Evolutionary conservation across 257 asterid genomes (phyloP).

Genomic region (Nicotiana attenuata): DNA sequence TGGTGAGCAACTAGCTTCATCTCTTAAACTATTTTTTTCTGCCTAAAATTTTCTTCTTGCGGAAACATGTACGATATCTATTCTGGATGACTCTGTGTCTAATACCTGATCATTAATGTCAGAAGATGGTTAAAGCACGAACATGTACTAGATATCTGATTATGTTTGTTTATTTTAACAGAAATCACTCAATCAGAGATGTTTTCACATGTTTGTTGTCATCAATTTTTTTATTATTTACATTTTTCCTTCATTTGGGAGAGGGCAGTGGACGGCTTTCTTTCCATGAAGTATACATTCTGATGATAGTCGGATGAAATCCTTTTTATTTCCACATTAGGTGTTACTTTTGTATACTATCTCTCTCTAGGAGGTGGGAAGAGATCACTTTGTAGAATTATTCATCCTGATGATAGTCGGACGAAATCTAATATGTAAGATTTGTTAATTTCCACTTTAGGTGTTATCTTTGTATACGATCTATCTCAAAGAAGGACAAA

Average conservation of each 20-base stretch:
- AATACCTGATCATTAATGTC: background rate
- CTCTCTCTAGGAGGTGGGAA: background rate
- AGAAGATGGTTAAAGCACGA: background rate
- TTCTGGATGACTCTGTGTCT: background rate
- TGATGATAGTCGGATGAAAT: background rate
- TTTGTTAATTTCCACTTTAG: slow-evolving; percentile 32
- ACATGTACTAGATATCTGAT: background rate
- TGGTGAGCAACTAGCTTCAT: slow-evolving; percentile 42
- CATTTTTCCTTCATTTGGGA: background rate
- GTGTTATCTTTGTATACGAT: slow-evolving; percentile 91
- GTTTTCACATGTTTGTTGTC: background rate
- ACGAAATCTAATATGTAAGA: background rate
- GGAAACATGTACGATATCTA: background rate
- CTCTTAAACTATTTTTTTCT: background rate
- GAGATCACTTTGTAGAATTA: background rate
- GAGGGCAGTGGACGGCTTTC: background rate
- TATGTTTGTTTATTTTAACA: background rate
- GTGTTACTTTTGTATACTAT: background rate
- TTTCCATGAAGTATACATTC: background rate
- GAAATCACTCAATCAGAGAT: background rate
- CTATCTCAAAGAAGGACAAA: slow-evolving; percentile 94
- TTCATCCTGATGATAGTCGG: background rate
- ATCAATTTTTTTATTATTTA: background rate
- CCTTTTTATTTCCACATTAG: background rate
- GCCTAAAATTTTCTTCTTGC: background rate